Conservation (phyloP, 257 asterid genomes). For the Lycium barbarum region DNA sequence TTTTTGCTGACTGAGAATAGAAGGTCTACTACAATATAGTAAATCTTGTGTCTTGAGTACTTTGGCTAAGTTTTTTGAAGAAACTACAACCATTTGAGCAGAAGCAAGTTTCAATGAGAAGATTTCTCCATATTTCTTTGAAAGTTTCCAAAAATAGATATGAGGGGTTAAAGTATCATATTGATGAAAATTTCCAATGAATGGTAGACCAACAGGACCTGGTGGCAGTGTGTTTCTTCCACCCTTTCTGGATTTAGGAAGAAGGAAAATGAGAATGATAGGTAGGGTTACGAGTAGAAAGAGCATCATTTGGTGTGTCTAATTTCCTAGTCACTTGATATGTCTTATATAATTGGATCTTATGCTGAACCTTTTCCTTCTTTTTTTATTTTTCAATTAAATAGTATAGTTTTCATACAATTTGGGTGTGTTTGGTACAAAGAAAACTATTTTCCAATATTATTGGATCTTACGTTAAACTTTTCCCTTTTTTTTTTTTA, state of each 20-base stretch:
- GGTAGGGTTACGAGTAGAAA: not conserved
- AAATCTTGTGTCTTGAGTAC: not conserved
- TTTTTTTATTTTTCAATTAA: not conserved
- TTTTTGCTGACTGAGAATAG: not conserved
- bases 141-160: too few species aligned
- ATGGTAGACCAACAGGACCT: not conserved
- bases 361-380: too few species aligned
- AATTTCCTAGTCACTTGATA: too few species aligned
- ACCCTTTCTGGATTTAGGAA: not conserved
- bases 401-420: too few species aligned
- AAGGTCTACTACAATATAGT: constrained; percentile 7
- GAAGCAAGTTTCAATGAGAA: not conserved
- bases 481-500: not conserved
- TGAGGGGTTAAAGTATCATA: too few species aligned
- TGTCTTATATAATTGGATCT: too few species aligned
- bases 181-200: constrained; percentile 20
- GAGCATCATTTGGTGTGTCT: not conserved
- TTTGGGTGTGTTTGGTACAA: too few species aligned
- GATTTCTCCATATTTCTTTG: too few species aligned
- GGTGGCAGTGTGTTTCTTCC: not conserved
- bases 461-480: too few species aligned
- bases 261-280: not conserved
- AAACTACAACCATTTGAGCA: not conserved
- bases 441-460: too few species aligned
- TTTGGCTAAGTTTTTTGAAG: constrained; percentile 20